Percentiles rank a stretch among this genome's conserved stretches.
Evolutionary conservation across 306 rosid genomes (phyloP).

Genomic region (Trichosanthes cucumerina): DNA sequence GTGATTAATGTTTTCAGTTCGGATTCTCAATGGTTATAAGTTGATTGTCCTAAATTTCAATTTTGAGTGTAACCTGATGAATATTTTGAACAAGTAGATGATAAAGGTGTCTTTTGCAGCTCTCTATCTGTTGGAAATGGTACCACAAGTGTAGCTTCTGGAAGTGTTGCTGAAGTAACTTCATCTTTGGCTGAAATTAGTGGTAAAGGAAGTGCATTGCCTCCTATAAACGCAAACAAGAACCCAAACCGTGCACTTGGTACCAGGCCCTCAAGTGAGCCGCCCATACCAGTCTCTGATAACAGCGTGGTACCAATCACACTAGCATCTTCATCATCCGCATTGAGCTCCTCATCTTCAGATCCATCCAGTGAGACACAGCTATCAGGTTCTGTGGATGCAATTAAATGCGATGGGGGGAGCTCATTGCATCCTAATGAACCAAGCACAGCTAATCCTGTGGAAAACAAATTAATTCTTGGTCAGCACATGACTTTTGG

Average conservation of each 20-base stretch:
- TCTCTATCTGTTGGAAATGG: conserved; percentile 43
- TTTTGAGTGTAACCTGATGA: background rate
- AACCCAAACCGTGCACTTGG: conserved; percentile 24
- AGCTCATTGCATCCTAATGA: conserved; percentile 40
- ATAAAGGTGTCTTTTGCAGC: conserved; percentile 37
- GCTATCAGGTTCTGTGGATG: conserved; percentile 51
- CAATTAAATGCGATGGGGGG: conserved; percentile 53
- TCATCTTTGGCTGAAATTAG: conserved; percentile 30
- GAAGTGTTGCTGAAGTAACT: conserved; percentile 34
- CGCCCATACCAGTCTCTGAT: conserved; percentile 27
- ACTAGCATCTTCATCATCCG: conserved; percentile 34
- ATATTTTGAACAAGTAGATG: conserved; percentile 12
- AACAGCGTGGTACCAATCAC: conserved; percentile 20
- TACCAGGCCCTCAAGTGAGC: conserved; percentile 23
- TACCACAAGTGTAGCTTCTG: conserved; percentile 34
- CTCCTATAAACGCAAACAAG: conserved; percentile 32
- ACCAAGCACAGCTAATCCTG: conserved; percentile 24
- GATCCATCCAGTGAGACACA: conserved; percentile 54
- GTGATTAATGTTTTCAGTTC: conserved; percentile 24
- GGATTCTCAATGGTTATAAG: background rate
- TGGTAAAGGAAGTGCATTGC: conserved; percentile 28
- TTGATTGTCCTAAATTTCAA: background rate
- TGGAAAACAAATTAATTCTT: conserved; percentile 33
- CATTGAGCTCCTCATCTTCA: conserved; percentile 41
- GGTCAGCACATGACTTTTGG: conserved; percentile 29